phyloP scores from a whole-genome alignment of 352 stramenopile genomes.

The Phytophthora sp. region DNA sequence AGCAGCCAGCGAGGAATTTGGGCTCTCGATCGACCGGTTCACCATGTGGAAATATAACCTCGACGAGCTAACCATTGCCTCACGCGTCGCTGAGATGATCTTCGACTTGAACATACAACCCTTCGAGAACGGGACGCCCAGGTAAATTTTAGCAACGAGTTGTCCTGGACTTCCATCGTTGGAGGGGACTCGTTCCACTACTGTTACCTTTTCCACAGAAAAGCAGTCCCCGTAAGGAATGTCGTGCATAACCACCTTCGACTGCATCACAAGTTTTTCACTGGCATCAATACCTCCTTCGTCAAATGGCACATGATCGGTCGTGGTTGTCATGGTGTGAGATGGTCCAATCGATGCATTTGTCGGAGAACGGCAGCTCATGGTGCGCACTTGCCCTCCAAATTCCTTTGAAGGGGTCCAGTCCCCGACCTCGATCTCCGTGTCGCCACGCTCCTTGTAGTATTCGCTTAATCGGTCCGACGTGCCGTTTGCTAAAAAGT shows the following conservation, averaged over 20 bases:
- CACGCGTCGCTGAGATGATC: slow-evolving; percentile 82
- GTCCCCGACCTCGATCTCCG: slow-evolving; percentile 71
- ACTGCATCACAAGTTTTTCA: slow-evolving; percentile 67
- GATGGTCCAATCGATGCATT: slow-evolving; percentile 85
- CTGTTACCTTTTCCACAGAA: slow-evolving; percentile 70
- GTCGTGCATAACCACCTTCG: slow-evolving; percentile 75
- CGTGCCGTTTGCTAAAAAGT: slow-evolving; percentile 68
- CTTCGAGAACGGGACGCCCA: slow-evolving; percentile 88
- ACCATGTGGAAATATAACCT: slow-evolving; percentile 68
- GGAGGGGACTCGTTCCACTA: slow-evolving; percentile 53
- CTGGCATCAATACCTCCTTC: slow-evolving; percentile 39
- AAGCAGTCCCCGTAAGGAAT: slow-evolving; percentile 90
- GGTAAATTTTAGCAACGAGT: slow-evolving; percentile 64
- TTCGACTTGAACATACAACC: slow-evolving; percentile 92
- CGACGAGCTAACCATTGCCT: slow-evolving; percentile 59
- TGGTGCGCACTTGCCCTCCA: slow-evolving; percentile 66
- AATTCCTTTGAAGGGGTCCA: slow-evolving; percentile 72
- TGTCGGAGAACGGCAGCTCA: slow-evolving; percentile 75
- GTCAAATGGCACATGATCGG: slow-evolving; percentile 65
- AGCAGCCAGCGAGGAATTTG: slow-evolving; percentile 1
- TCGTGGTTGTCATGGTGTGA: slow-evolving; percentile 85
- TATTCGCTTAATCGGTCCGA: slow-evolving; percentile 56
- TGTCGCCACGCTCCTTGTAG: slow-evolving; percentile 77
- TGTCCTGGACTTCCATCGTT: slow-evolving; percentile 40
- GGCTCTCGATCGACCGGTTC: slow-evolving; percentile 52